Evolutionary conservation across 306 rosid genomes (phyloP), one percentile per base, ranked within the genome.

Genomic region (Malus domestica): DNA sequence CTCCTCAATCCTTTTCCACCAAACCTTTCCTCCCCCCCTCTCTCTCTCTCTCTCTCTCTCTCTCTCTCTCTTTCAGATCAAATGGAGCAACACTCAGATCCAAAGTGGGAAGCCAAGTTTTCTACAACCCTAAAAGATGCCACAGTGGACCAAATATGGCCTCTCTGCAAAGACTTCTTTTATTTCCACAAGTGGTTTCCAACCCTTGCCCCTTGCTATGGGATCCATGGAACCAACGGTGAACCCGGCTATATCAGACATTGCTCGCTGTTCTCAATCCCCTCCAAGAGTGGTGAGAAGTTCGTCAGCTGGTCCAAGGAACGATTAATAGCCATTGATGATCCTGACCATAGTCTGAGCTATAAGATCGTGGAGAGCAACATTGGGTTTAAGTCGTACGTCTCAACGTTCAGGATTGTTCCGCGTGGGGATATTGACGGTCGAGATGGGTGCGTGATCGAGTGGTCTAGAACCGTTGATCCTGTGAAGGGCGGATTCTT

Each of bases 291-390:
- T 4, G 54, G 57, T 20, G 40, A 38, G 0, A 46, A 13, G 1
- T 70, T 44, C 20, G 32, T 76, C 6, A 77, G 84, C 84, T 85
- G 92, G 88, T 87, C 86, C 29, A 84, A 82, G 77, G 91, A 88
- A 78, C 80, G 87, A 72, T 76, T 85, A 1, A 25, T 80, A 4
- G 86, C 84, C 81, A 71, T 90, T 64, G 82, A 88, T 73, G 83
- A 85, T 3, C 84, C 51, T 61, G 72, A 73, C 3, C 71, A 33
- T 11, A 54, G 25, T 2, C 25, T 86, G 0, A 73, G 22, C 79
- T 88, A 87, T 18, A 88, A 87, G 79, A 88, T 90, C 0, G 83
- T 88, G 18, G 93, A 90, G 9, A 54, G 74, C 78, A 86, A 83
- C 54, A 82, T 86, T 13, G 91, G 91, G 33, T 88, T 88, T 73